These are phyloP conservation scores for Leishmania aethiopica DNA, from an alignment of 208 protist species.

Conservation along the genomic window DNA sequence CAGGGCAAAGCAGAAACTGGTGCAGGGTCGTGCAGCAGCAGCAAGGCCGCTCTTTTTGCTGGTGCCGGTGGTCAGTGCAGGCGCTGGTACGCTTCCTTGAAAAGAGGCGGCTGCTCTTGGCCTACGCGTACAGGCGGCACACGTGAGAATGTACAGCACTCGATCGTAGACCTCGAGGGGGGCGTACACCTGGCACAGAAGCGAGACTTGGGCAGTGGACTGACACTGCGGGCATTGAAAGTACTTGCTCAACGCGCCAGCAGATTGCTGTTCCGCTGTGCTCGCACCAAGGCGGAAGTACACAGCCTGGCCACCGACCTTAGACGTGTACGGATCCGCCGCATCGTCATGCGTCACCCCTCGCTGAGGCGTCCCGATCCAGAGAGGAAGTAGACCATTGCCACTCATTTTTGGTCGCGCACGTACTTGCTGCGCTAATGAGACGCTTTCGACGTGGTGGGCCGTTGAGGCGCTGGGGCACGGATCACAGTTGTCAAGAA, in stretches of 20 bases:
- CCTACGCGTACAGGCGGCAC: conserved; percentile 44
- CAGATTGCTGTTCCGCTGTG: conserved; percentile 11
- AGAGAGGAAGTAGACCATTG: conserved; percentile 24
- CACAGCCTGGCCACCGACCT: conserved; percentile 66
- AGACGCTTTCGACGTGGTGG: neutral
- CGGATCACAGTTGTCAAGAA: neutral
- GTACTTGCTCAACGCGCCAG: conserved; percentile 17
- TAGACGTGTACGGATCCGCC: conserved; percentile 59
- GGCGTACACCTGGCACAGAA: conserved; percentile 80
- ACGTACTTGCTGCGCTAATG: neutral
- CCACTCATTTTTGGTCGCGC: conserved; percentile 10
- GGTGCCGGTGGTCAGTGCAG: neutral
- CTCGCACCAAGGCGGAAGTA: conserved; percentile 51
- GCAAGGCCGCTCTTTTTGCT: conserved; percentile 33
- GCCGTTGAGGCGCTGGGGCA: neutral
- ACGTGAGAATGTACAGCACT: conserved; percentile 83
- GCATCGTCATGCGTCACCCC: conserved; percentile 38
- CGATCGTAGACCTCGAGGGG: conserved; percentile 81
- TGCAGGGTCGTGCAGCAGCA: conserved; percentile 18
- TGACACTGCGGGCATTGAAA: conserved; percentile 86
- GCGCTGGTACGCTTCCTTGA: neutral
- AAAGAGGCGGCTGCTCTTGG: neutral
- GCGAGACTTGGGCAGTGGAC: conserved; percentile 47
- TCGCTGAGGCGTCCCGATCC: conserved; percentile 64
- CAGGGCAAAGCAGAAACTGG: conserved; percentile 77